Evolutionary conservation across 768 basidiomycete species (phyloP).

Genomic region (Termitomyces sp.): DNA sequence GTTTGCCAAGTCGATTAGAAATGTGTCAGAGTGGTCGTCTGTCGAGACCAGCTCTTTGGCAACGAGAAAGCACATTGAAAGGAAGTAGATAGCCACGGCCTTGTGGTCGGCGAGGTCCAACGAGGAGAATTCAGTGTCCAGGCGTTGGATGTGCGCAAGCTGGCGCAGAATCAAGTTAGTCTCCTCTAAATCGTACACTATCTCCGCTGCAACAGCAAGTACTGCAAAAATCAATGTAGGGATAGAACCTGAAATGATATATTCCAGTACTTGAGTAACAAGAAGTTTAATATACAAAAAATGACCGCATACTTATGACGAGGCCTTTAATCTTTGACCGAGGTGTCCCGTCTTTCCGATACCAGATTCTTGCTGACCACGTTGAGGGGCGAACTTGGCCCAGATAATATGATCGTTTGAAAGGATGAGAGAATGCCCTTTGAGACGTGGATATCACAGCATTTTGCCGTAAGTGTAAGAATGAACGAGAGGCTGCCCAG

Average conservation of each 20-base stretch:
- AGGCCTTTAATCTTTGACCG: constrained; percentile 31
- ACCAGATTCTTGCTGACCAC: constrained; percentile 26
- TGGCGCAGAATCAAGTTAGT: neutral
- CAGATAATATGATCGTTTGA: neutral
- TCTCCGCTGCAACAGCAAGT: neutral
- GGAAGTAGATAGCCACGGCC: constrained; percentile 23
- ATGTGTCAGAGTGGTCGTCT: constrained; percentile 7
- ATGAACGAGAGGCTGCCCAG: constrained; percentile 24
- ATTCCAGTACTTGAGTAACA: neutral
- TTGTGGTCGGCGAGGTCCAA: constrained; percentile 22
- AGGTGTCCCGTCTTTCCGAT: constrained; percentile 31
- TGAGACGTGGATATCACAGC: constrained; percentile 11
- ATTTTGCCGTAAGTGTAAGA: constrained; percentile 16
- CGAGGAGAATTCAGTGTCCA: constrained; percentile 22
- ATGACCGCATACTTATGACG: constrained; percentile 23
- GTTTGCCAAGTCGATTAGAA: neutral
- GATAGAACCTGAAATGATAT: neutral
- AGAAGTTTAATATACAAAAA: neutral
- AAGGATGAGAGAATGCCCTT: constrained; percentile 1
- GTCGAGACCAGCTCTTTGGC: constrained; percentile 1
- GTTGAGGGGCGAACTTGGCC: constrained; percentile 18
- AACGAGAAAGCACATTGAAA: neutral
- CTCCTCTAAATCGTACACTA: neutral
- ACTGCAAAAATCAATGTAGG: neutral
- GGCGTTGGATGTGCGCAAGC: constrained; percentile 27